phyloP scores from a whole-genome alignment of 116 monocot genomes.

The Papilionanthe hybrid region DNA sequence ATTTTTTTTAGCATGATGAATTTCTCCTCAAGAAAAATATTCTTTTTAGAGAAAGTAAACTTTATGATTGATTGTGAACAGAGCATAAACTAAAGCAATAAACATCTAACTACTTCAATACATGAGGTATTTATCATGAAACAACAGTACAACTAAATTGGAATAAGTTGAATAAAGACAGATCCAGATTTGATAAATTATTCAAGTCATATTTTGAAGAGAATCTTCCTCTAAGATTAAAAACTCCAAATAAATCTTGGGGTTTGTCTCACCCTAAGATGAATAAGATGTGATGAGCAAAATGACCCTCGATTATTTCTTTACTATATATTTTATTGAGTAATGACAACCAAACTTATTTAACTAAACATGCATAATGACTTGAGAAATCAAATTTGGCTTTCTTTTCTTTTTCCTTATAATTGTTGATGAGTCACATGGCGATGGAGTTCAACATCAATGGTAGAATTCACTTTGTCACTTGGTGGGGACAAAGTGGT shows the following conservation, averaged over 20 bases:
- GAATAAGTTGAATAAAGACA: neutral
- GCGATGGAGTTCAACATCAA: neutral
- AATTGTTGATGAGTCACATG: neutral
- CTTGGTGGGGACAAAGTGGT: neutral
- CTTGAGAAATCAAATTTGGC: constrained; percentile 2
- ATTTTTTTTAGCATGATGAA: no score
- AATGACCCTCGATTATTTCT: neutral
- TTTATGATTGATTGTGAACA: neutral
- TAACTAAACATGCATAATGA: neutral
- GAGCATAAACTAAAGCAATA: neutral
- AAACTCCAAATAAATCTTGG: neutral
- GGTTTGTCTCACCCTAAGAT: neutral
- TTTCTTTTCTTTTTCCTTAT: neutral
- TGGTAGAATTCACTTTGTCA: neutral
- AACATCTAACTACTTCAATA: neutral
- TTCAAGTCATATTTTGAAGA: neutral
- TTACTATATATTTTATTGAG: neutral
- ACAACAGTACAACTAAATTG: no score
- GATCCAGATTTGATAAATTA: neutral
- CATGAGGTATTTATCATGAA: neutral
- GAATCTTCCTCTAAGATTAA: neutral
- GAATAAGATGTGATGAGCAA: neutral
- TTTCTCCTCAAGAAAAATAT: neutral
- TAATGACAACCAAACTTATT: neutral
- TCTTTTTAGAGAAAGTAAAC: neutral